Conservation (phyloP, 345 rosid genomes). For the Bruguiera parviflora region DNA sequence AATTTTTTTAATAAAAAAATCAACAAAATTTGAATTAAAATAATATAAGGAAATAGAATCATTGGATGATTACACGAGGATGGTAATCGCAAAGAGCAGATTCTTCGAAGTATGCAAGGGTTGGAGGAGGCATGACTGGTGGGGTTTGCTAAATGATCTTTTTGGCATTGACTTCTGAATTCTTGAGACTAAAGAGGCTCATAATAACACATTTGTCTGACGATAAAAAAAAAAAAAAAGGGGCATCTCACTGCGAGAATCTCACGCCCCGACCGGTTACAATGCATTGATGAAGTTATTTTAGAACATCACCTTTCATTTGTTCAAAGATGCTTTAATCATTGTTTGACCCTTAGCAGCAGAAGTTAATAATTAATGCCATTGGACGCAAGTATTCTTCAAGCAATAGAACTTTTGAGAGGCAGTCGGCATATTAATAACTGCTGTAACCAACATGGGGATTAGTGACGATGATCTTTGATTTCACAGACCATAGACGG, state of each 20-base stretch:
- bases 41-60: no score
- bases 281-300: no score
- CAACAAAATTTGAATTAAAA: no score
- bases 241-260: no score
- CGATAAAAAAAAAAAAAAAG: no score
- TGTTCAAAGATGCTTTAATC: neutral
- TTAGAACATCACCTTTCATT: no score
- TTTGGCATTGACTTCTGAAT: no score
- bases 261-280: no score
- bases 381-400: slow-evolving; percentile 55
- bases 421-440: slow-evolving; percentile 32
- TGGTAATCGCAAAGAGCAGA: no score
- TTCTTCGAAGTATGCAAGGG: slow-evolving; percentile 21
- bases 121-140: slow-evolving; percentile 72
- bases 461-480: neutral
- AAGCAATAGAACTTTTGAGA: slow-evolving; percentile 88
- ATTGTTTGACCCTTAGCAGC: slow-evolving; percentile 34
- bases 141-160: slow-evolving; percentile 37
- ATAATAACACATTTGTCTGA: neutral
- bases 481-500: slow-evolving; percentile 56
- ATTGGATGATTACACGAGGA: no score
- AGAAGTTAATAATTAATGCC: slow-evolving; percentile 52
- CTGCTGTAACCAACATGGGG: neutral
- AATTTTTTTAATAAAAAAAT: no score
- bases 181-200: no score